phyloP scores from a whole-genome alignment of 2,329 filamentous ascomycete species.

The Leptographium flavum region DNA sequence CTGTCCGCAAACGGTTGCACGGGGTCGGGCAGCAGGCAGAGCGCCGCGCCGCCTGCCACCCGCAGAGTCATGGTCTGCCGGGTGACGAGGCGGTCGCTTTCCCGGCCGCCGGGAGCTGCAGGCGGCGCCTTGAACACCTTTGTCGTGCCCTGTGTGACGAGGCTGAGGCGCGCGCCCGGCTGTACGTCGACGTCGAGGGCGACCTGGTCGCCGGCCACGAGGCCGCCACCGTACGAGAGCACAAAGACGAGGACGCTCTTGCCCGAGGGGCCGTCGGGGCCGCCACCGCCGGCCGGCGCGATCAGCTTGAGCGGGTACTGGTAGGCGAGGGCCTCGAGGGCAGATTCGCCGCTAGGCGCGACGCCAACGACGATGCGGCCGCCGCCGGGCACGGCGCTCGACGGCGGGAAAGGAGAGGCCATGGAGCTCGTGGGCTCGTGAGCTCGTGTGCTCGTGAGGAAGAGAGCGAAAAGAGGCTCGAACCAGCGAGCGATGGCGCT shows the following conservation, averaged over 20 bases:
- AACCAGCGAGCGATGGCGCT: too few relatives aligned
- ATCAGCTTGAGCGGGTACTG: conserved; percentile 94
- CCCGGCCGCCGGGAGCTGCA: conserved; percentile 12
- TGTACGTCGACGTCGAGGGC: conserved; percentile 56
- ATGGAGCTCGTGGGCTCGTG: conserved; percentile 16
- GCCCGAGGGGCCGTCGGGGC: background rate
- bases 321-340: conserved; percentile 63
- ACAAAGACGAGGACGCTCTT: conserved; percentile 71
- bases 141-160: conserved; percentile 67
- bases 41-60: conserved; percentile 34
- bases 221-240: conserved; percentile 84
- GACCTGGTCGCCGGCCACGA: conserved; percentile 78
- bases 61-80: conserved; percentile 39
- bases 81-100: conserved; percentile 29
- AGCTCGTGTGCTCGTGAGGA: too few relatives aligned
- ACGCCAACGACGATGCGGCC: conserved; percentile 62
- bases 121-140: conserved; percentile 75
- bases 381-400: conserved; percentile 60
- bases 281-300: conserved; percentile 35
- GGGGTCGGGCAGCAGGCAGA: conserved; percentile 73
- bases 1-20: conserved; percentile 81
- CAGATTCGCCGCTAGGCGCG: conserved; percentile 56
- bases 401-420: conserved; percentile 62
- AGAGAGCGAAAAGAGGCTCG: too few relatives aligned
- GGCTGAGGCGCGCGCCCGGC: conserved; percentile 47